Conservation (phyloP, 371 early-diverging fungal species). For the Dinochytrium kinnereticum region DNA sequence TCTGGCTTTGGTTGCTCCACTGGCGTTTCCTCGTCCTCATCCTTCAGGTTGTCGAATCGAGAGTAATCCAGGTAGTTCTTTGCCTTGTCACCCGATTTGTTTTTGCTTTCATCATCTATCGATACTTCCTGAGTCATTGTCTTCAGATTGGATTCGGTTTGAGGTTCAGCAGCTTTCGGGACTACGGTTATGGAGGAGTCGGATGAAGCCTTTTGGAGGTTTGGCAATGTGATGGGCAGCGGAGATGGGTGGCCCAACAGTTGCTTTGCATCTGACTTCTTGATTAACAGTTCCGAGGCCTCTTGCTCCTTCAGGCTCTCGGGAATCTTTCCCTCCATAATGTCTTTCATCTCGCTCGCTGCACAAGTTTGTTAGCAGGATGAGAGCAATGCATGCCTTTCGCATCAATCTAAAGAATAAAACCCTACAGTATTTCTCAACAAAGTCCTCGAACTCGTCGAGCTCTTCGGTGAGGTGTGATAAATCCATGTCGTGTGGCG, state of each 20-base stretch:
- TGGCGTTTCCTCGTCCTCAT: neutral
- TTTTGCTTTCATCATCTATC: neutral
- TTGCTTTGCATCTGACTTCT: neutral
- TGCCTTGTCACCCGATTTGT: neutral
- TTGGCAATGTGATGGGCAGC: neutral
- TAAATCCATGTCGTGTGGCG: too few species aligned
- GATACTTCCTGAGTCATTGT: neutral
- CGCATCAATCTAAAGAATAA: neutral
- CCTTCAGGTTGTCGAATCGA: neutral
- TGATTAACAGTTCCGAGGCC: neutral
- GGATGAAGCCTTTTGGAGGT: neutral
- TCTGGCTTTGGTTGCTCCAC: neutral
- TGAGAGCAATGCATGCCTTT: neutral
- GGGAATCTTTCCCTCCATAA: neutral
- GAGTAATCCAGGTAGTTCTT: conserved; percentile 9
- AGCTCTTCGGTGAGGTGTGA: neutral
- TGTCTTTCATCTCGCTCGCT: conserved; percentile 3
- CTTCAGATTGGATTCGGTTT: neutral
- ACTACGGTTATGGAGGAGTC: neutral
- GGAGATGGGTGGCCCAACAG: neutral
- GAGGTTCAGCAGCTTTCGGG: conserved; percentile 10
- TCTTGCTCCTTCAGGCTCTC: neutral
- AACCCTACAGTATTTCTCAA: neutral
- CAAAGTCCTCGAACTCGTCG: neutral
- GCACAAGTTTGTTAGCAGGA: neutral